Base-by-base conservation (phyloP, 1,139 yeast genomes). In the Waltiozyma sp. region DNA sequence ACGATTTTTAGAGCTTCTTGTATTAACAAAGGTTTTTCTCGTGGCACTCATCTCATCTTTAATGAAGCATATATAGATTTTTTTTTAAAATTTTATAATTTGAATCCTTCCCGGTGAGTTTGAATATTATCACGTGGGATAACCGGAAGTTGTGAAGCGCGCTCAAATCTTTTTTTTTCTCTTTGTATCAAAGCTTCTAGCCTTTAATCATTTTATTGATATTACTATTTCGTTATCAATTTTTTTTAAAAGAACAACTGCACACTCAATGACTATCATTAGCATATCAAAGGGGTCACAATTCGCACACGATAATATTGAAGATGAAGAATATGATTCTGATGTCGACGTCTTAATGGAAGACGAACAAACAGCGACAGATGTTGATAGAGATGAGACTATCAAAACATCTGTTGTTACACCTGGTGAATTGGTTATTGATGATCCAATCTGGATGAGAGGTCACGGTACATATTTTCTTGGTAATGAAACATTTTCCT, bases 371-470 rank as follows among this genome's bases (percentile, higher is more conserved):
- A 34, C 33, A 23, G 38, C 19, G 18, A 23, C 6, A 15, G 34
- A 39, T 14, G 16, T 36, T 6, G 39, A 41, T 2, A 36, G 33
- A 16, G 33, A 37, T 3, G 37, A n/a, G 3, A 15, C 33, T 8
- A 46, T 48, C 11, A 62, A 57, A 35, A 54, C 52, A 14, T 56
- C 61, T 18, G 64, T 81, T 13, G 95, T 91, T 16, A 87, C 96
- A 0, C 99, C 99, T 0, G 99, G 99, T n/a, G 97, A 93, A 59
- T 66, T 89, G 44, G 86, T 93, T 16, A 91, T 98, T 0, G 94
- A 85, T 54, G 98, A 93, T 57, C 88, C 96, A 8, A 75, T 83
- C 5, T 91, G 97, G 96, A 93, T 93, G 98, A 77, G 95, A 60
- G 99, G 98, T 31, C 99, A 93, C 60, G 98, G 98, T 3, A 93